Evolutionary conservation across 2,329 filamentous ascomycete species (phyloP).

Genomic region (Hawksworthiomyces lignivorus): DNA sequence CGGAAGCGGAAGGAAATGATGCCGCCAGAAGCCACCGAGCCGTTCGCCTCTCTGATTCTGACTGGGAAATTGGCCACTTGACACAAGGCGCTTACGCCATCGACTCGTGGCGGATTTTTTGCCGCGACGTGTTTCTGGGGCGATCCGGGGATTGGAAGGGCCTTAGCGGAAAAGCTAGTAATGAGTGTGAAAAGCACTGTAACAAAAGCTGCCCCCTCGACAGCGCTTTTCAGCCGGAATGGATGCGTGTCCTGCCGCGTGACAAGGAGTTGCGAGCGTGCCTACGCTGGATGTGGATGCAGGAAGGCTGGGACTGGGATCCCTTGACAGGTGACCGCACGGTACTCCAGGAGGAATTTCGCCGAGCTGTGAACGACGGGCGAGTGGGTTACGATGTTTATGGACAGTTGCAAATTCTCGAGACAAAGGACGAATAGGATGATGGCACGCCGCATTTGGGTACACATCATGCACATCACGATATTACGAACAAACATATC

Average conservation of each 20-base stretch:
- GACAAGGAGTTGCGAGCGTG: constrained; percentile 89
- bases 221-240: constrained; percentile 68
- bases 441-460: too few species aligned
- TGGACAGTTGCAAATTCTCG: constrained; percentile 31
- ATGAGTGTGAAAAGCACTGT: too few species aligned
- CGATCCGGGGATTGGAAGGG: constrained; percentile 61
- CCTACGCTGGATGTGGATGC: constrained; percentile 86
- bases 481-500: too few species aligned
- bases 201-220: constrained; percentile 24
- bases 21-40: constrained; percentile 23
- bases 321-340: constrained; percentile 57
- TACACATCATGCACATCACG: too few species aligned
- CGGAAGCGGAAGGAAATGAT: constrained; percentile 15
- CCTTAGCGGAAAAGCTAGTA: too few species aligned
- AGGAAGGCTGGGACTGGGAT: constrained; percentile 79
- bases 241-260: constrained; percentile 74
- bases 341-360: constrained; percentile 44
- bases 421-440: too few species aligned
- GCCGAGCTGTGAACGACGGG: constrained; percentile 48
- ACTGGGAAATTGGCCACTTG: constrained; percentile 81
- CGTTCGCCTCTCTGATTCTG: too few species aligned
- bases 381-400: constrained; percentile 48
- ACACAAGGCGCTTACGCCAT: constrained; percentile 76
- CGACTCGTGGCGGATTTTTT: constrained; percentile 92
- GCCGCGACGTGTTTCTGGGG: constrained; percentile 67